These are phyloP conservation scores for Nicotiana otophora DNA, from an alignment of 257 asterid species.

Conservation along the genomic window DNA sequence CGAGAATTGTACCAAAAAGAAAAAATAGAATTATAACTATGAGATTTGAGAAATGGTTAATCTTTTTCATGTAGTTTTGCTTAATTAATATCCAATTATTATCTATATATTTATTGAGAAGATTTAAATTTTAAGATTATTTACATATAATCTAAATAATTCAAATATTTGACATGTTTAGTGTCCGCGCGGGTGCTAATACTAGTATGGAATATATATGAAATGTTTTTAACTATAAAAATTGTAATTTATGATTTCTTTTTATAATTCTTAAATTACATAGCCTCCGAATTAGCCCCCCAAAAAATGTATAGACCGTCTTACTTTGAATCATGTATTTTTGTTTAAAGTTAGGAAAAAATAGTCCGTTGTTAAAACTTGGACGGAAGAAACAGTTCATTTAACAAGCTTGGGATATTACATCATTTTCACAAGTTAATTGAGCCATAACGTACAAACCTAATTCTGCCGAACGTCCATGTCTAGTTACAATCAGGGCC, in stretches of 20 bases:
- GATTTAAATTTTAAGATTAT: too few relatives aligned
- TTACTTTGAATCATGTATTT: background rate
- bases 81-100: too few relatives aligned
- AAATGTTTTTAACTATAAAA: background rate
- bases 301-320: background rate
- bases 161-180: too few relatives aligned
- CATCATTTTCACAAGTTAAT: constrained; percentile 49
- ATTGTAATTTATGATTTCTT: background rate
- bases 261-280: background rate
- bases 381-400: constrained; percentile 41
- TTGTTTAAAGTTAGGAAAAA: too few relatives aligned
- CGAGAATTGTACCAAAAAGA: too few relatives aligned
- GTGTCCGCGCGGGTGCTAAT: too few relatives aligned
- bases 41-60: too few relatives aligned
- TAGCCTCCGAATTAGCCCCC: background rate
- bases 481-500: constrained; percentile 42
- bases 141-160: too few relatives aligned
- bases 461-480: constrained; percentile 34
- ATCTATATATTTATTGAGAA: too few relatives aligned
- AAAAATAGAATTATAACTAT: too few relatives aligned
- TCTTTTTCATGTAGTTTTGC: too few relatives aligned
- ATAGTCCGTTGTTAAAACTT: constrained; percentile 4
- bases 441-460: constrained; percentile 30
- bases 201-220: background rate
- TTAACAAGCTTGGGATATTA: constrained; percentile 39